phyloP scores from a whole-genome alignment of 345 rosid genomes.

The Rhizophora mangle region DNA sequence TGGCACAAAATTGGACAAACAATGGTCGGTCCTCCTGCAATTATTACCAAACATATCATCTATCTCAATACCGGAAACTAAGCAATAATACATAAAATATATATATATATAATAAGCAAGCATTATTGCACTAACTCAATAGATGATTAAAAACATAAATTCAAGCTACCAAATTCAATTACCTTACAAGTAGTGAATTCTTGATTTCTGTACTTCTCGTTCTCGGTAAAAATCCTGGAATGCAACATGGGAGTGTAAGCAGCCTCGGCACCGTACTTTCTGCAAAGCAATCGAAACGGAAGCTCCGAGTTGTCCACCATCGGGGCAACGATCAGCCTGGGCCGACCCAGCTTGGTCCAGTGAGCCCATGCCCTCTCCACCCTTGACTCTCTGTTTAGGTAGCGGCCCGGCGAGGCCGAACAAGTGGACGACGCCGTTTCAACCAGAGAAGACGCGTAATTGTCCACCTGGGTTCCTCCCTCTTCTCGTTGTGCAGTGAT shows the following conservation, averaged over 20 bases:
- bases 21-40: conserved; percentile 94
- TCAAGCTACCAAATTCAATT: not conserved
- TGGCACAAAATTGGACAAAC: conserved; percentile 94
- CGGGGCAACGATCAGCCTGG: conserved; percentile 82
- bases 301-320: conserved; percentile 99
- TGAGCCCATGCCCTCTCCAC: conserved; percentile 81
- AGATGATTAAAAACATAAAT: not conserved
- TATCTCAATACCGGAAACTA: not conserved
- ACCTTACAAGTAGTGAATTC: conserved; percentile 95
- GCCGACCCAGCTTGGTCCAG: conserved; percentile 73
- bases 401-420: conserved; percentile 29
- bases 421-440: conserved; percentile 9
- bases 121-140: not conserved
- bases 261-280: conserved; percentile 86
- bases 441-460: conserved; percentile 7
- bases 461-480: conserved; percentile 5
- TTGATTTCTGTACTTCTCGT: conserved; percentile 63
- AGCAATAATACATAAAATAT: too few species aligned
- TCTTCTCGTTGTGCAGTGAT: conserved; percentile 18
- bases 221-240: conserved; percentile 77
- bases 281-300: conserved; percentile 89
- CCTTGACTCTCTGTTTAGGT: conserved; percentile 38
- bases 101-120: too few species aligned
- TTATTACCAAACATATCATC: not conserved
- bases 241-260: conserved; percentile 96